Evolutionary conservation across 1,284 basidiomycete genomes (phyloP).

Genomic region (Peniophora sp.): DNA sequence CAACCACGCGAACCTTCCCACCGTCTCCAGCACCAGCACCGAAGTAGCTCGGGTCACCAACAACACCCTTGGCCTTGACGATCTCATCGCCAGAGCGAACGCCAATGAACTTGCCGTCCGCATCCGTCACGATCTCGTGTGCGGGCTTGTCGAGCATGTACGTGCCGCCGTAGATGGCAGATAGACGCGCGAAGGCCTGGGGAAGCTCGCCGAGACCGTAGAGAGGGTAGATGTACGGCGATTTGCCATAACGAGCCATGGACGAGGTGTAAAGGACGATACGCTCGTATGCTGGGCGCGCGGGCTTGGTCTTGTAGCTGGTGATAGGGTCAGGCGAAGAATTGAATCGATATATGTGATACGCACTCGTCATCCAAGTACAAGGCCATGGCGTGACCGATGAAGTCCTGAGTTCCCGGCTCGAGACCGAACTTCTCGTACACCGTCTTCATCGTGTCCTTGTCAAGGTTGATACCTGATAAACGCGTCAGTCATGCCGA

Average conservation of each 20-base stretch:
- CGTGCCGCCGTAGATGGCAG: slow-evolving; percentile 98
- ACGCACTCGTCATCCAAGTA: slow-evolving; percentile 95
- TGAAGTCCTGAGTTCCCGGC: slow-evolving; percentile 97
- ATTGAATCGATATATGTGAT: not conserved
- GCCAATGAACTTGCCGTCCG: slow-evolving; percentile 87
- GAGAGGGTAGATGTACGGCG: slow-evolving; percentile 98
- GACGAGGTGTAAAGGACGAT: slow-evolving; percentile 97
- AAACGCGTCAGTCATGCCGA: not conserved
- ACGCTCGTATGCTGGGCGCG: slow-evolving; percentile 87
- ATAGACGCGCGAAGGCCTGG: slow-evolving; percentile 96
- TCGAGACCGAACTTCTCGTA: slow-evolving; percentile 98
- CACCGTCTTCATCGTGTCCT: slow-evolving; percentile 83
- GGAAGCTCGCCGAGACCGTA: slow-evolving; percentile 99
- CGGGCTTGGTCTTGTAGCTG: slow-evolving; percentile 91
- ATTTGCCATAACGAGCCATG: slow-evolving; percentile 99
- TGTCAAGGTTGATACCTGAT: slow-evolving; percentile 80
- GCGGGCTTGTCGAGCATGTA: slow-evolving; percentile 99
- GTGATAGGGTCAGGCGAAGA: slow-evolving; percentile 5
- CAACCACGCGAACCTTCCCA: slow-evolving; percentile 82
- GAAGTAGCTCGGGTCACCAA: slow-evolving; percentile 98
- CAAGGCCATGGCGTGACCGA: slow-evolving; percentile 99
- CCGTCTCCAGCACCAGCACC: slow-evolving; percentile 63
- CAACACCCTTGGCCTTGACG: slow-evolving; percentile 96
- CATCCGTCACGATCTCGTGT: slow-evolving; percentile 84
- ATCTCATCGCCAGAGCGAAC: slow-evolving; percentile 89